These are phyloP conservation scores for Geoglossum cookeanum DNA, from an alignment of 2,329 filamentous ascomycete species.

Conservation along the genomic window DNA sequence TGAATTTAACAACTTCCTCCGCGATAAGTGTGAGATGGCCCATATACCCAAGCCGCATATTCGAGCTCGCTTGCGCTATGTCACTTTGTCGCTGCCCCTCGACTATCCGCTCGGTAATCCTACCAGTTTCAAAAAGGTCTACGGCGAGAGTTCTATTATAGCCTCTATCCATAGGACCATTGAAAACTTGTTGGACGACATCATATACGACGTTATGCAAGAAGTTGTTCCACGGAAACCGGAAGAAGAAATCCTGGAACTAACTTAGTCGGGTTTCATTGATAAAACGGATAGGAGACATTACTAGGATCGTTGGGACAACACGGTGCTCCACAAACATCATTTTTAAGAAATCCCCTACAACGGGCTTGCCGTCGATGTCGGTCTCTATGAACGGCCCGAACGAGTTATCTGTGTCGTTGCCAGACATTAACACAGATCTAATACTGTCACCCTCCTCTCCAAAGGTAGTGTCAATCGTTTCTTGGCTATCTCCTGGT, in stretches of 20 bases:
- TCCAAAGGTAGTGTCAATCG: constrained; percentile 8
- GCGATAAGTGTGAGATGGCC: constrained; percentile 92
- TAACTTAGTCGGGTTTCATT: constrained; percentile 2
- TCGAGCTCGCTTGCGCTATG: constrained; percentile 60
- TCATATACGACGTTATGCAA: constrained; percentile 98
- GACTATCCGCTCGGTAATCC: constrained; percentile 80
- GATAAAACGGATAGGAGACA: not conserved
- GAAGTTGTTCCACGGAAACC: constrained; percentile 98
- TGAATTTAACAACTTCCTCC: constrained; percentile 97
- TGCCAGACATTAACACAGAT: constrained; percentile 9
- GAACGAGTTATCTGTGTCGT: constrained; percentile 4
- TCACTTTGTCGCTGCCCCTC: constrained; percentile 78
- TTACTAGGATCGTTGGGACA: constrained; percentile 84
- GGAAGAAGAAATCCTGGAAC: constrained; percentile 80
- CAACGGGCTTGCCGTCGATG: constrained; percentile 51
- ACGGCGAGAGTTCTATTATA: constrained; percentile 81
- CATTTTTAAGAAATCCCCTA: constrained; percentile 87
- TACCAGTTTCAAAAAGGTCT: constrained; percentile 78
- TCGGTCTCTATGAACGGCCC: constrained; percentile 27
- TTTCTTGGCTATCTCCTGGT: constrained; percentile 11
- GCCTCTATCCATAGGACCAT: constrained; percentile 90
- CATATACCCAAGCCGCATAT: constrained; percentile 95
- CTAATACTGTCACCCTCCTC: constrained; percentile 11
- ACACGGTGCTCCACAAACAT: constrained; percentile 91
- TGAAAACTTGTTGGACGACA: constrained; percentile 97